phyloP scores from a whole-genome alignment of 2,329 filamentous ascomycete species.

The Cladobotryum mycophilum region DNA sequence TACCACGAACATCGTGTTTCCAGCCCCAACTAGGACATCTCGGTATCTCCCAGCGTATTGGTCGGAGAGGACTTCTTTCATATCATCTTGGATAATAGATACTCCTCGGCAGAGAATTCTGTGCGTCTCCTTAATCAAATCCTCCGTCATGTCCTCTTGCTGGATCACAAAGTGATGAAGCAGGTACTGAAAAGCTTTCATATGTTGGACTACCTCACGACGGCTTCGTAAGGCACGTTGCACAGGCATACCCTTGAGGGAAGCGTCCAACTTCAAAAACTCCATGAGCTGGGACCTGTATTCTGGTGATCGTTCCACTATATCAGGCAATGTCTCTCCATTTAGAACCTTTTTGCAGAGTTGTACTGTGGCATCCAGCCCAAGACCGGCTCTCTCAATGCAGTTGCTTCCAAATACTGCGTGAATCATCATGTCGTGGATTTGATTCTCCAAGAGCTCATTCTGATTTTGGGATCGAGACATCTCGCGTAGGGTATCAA shows the following conservation, averaged over 20 bases:
- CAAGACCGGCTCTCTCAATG: slow-evolving; percentile 18
- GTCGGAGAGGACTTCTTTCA: slow-evolving; percentile 1
- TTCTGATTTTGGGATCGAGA: slow-evolving; percentile 3
- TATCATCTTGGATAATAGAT: neutral
- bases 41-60: slow-evolving; percentile 23
- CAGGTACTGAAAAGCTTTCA: slow-evolving; percentile 17
- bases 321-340: slow-evolving; percentile 4
- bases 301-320: slow-evolving; percentile 5
- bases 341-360: slow-evolving; percentile 14
- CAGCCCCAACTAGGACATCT: slow-evolving; percentile 18
- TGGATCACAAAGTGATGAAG: slow-evolving; percentile 10
- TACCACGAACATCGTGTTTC: slow-evolving; percentile 21
- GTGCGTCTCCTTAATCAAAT: slow-evolving; percentile 17
- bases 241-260: neutral
- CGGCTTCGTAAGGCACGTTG: slow-evolving; percentile 11
- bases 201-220: slow-evolving; percentile 19
- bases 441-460: slow-evolving; percentile 8
- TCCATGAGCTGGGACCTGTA: slow-evolving; percentile 7
- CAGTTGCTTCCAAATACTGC: slow-evolving; percentile 22
- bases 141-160: slow-evolving; percentile 12
- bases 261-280: neutral
- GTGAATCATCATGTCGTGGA: slow-evolving; percentile 14
- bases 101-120: slow-evolving; percentile 13
- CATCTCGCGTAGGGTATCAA: neutral
- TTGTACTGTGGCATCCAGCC: slow-evolving; percentile 12